Percentiles rank a stretch among this genome's conserved stretches.
Evolutionary conservation across 1,284 basidiomycete genomes (phyloP).

Genomic region (Leucoagaricus sp.): DNA sequence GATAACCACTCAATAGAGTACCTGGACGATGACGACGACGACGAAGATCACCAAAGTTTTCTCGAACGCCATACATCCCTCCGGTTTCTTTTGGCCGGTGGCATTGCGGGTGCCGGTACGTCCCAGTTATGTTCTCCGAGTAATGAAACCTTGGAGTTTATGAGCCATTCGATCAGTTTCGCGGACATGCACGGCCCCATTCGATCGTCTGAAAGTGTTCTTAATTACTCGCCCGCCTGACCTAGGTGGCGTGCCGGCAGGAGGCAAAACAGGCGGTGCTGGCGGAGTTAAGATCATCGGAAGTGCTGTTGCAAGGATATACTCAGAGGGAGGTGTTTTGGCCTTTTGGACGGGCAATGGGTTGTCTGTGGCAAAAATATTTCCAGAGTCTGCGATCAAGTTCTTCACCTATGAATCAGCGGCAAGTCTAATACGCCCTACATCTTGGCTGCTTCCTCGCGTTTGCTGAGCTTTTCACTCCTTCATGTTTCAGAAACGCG

Average conservation of each 20-base stretch:
- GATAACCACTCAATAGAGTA: slow-evolving; percentile 43
- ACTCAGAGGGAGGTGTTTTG: slow-evolving; percentile 82
- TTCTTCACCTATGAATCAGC: slow-evolving; percentile 95
- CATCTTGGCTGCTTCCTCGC: slow-evolving; percentile 14
- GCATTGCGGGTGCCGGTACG: slow-evolving; percentile 89
- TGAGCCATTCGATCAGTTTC: slow-evolving; percentile 63
- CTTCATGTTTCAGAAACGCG: slow-evolving; percentile 70
- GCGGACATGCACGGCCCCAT: slow-evolving; percentile 94
- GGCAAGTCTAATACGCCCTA: slow-evolving; percentile 46
- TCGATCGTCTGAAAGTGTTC: slow-evolving; percentile 96
- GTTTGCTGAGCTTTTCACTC: slow-evolving; percentile 16
- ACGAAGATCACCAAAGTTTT: slow-evolving; percentile 63
- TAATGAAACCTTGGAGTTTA: slow-evolving; percentile 4
- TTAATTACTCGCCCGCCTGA: slow-evolving; percentile 86
- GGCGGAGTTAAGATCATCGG: slow-evolving; percentile 70
- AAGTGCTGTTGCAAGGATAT: slow-evolving; percentile 78
- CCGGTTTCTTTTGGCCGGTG: slow-evolving; percentile 92
- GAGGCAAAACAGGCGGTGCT: slow-evolving; percentile 43
- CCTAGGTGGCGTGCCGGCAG: slow-evolving; percentile 53
- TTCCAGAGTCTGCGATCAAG: slow-evolving; percentile 98
- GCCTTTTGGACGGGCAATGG: slow-evolving; percentile 95
- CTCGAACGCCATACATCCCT: slow-evolving; percentile 76
- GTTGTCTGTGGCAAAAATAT: slow-evolving; percentile 87
- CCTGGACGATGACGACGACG: slow-evolving; percentile 57
- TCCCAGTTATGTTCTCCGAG: slow-evolving; percentile 12